Percentiles rank a stretch among this genome's conserved stretches.
Conservation (phyloP, 1,284 basidiomycete genomes). For the Pseudozyma tsukubaensis region DNA sequence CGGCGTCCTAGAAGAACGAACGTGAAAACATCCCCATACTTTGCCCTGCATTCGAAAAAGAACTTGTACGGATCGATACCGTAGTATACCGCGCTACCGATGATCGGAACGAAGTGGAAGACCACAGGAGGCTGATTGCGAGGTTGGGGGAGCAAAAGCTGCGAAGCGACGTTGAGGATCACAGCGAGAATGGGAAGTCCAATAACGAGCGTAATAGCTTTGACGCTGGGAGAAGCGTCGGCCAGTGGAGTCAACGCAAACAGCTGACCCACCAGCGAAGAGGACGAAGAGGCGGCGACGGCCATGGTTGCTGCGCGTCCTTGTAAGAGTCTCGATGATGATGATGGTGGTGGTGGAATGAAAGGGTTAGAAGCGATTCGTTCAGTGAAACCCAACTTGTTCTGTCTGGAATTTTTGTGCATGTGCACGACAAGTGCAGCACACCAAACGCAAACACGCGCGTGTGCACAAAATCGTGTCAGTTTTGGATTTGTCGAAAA, state of each 20-base stretch:
- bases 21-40: slow-evolving; percentile 86
- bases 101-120: slow-evolving; percentile 81
- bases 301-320: slow-evolving; percentile 5
- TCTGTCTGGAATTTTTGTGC: not conserved
- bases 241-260: slow-evolving; percentile 39
- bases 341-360: not conserved
- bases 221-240: slow-evolving; percentile 15
- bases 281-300: no score
- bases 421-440: not conserved
- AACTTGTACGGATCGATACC: slow-evolving; percentile 84
- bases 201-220: slow-evolving; percentile 25
- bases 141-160: slow-evolving; percentile 54
- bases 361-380: not conserved
- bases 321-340: not conserved
- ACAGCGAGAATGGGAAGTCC: slow-evolving; percentile 66
- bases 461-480: slow-evolving; percentile 5
- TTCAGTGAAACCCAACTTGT: not conserved
- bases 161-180: slow-evolving; percentile 74
- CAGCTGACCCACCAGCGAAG: slow-evolving; percentile 35
- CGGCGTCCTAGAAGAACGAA: slow-evolving; percentile 80
- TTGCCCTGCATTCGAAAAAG: slow-evolving; percentile 80
- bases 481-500: not conserved
- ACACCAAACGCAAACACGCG: slow-evolving; percentile 5
- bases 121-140: slow-evolving; percentile 76
- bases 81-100: slow-evolving; percentile 80